These are phyloP conservation scores for Ophiostoma perfectum DNA, from an alignment of 2,329 filamentous ascomycete genomes.

Conservation along the genomic window DNA sequence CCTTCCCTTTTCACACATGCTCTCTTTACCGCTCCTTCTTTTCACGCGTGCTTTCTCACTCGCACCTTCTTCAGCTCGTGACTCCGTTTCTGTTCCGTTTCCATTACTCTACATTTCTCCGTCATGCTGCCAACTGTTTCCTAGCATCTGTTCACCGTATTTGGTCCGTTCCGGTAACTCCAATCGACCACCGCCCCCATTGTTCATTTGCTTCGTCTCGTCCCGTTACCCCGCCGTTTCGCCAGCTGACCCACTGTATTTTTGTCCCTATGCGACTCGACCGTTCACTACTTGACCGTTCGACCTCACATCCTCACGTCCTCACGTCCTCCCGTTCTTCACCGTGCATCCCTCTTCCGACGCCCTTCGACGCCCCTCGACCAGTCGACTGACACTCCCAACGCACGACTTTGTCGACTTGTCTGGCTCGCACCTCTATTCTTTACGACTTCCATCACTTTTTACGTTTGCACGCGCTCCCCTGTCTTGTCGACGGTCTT, in stretches of 20 bases:
- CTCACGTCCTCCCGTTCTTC: neutral
- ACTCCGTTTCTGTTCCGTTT: neutral
- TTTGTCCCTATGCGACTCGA: neutral
- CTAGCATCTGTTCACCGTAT: neutral
- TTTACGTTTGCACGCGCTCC: no score
- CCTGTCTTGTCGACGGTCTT: no score
- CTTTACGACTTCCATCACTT: no score
- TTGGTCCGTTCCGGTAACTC: neutral
- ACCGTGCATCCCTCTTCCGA: conserved; percentile 5
- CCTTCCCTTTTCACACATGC: conserved; percentile 4
- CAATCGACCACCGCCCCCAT: neutral
- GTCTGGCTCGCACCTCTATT: neutral
- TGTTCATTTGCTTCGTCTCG: conserved; percentile 10
- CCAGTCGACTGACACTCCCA: neutral
- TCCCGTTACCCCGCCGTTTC: conserved; percentile 15
- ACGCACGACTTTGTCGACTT: neutral
- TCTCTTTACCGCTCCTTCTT: conserved; percentile 7
- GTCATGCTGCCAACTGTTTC: neutral
- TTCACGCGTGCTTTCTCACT: neutral
- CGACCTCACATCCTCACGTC: neutral
- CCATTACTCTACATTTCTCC: neutral
- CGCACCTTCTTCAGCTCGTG: neutral
- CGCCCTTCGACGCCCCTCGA: neutral
- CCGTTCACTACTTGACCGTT: neutral
- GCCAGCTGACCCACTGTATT: conserved; percentile 15